A percentile compares a stretch with the other conserved stretches of the same genome.
phyloP scores from a whole-genome alignment of 179 eudicot species.

The Heliamphora pulchella region DNA sequence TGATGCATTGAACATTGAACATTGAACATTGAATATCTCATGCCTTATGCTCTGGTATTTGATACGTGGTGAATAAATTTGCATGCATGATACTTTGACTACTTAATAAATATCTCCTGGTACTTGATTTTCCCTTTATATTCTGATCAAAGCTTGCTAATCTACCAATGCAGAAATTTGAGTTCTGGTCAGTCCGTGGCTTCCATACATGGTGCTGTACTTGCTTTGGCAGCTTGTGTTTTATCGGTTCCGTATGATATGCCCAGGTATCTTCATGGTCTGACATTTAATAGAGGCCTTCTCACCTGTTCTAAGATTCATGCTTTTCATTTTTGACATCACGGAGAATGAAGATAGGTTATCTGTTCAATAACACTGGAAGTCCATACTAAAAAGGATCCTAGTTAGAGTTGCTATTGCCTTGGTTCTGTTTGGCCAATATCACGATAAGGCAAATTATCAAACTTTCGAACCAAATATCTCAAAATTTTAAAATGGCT shows the following conservation, averaged over 20 bases:
- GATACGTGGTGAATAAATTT: background rate
- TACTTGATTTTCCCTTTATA: background rate
- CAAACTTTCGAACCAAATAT: too few relatives aligned
- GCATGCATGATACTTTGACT: background rate
- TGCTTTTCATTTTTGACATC: background rate
- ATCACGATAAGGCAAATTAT: too few relatives aligned
- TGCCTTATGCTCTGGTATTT: background rate
- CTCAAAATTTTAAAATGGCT: too few relatives aligned
- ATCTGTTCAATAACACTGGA: background rate
- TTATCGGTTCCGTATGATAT: constrained; percentile 94
- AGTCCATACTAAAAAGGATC: too few relatives aligned
- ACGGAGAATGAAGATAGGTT: background rate
- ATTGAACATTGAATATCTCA: background rate
- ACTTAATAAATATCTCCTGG: background rate
- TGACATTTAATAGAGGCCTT: background rate
- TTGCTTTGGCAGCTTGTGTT: constrained; percentile 87
- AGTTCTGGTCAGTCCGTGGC: constrained; percentile 53
- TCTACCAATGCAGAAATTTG: constrained; percentile 34
- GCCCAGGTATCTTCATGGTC: constrained; percentile 62
- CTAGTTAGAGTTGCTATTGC: too few relatives aligned
- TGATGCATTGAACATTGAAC: background rate
- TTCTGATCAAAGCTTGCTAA: constrained; percentile 1
- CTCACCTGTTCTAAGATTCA: background rate
- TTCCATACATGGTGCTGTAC: constrained; percentile 73
- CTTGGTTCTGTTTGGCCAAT: too few relatives aligned